Conservation (phyloP, 23 red algal genomes). For the Gracilaria vermiculophylla region DNA sequence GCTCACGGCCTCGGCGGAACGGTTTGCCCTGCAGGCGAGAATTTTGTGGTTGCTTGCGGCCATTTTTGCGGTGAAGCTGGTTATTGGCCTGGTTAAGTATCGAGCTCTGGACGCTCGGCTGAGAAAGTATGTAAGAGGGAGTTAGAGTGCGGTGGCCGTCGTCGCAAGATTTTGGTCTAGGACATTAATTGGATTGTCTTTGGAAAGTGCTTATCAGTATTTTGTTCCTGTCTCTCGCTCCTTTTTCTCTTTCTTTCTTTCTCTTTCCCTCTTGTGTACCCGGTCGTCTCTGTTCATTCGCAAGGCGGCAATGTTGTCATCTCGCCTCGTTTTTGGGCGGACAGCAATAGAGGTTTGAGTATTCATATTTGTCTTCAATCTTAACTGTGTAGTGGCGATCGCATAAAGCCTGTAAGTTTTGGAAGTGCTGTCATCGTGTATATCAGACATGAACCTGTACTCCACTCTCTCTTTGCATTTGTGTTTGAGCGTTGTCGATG, state of each 20-base stretch:
- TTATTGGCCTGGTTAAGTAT: constrained; percentile 67
- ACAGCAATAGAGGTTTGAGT: neutral
- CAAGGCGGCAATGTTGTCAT: neutral
- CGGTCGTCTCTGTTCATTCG: neutral
- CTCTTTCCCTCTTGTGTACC: neutral
- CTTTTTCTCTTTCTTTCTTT: neutral
- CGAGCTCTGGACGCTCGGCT: constrained; percentile 54
- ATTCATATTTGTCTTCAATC: neutral
- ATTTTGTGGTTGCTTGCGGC: constrained; percentile 61
- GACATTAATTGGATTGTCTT: no score
- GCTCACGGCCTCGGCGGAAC: constrained; percentile 57
- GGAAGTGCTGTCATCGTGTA: neutral
- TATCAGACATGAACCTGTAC: neutral
- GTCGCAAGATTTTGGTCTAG: no score
- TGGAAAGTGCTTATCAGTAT: no score
- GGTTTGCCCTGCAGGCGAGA: constrained; percentile 58
- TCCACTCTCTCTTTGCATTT: no score
- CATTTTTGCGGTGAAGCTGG: constrained; percentile 35
- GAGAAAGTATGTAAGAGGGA: constrained; percentile 48
- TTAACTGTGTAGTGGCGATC: constrained; percentile 21
- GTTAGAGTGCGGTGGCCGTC: neutral
- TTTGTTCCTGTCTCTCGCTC: neutral
- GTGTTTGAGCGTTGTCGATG: no score
- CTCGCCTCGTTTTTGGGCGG: neutral
- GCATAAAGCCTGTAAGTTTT: neutral